Conservation (phyloP, 2,329 filamentous ascomycete species). For the Botrytis galanthina region DNA sequence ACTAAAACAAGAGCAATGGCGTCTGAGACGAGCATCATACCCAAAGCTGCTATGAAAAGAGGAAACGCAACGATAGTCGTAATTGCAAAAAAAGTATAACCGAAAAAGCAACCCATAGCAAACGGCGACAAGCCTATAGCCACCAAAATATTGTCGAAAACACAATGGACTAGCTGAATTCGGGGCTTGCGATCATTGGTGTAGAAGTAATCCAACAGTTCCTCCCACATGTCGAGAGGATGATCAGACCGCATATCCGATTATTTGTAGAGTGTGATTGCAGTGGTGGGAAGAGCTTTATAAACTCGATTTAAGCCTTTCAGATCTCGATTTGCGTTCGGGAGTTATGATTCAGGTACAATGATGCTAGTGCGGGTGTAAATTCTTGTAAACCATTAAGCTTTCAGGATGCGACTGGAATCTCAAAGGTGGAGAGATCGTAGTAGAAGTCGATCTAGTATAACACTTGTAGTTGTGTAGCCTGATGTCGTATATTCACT, state of each 20-base stretch:
- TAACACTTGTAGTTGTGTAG: not conserved
- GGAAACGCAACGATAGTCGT: not conserved
- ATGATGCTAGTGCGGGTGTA: not conserved
- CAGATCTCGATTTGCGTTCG: no score
- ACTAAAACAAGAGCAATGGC: not conserved
- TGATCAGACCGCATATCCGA: not conserved
- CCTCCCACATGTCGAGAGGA: fast-evolving
- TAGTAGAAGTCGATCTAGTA: not conserved
- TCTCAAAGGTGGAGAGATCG: not conserved
- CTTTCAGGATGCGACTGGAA: not conserved
- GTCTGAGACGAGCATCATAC: not conserved
- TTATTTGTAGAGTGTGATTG: not conserved
- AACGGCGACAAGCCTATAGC: not conserved
- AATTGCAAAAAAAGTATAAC: not conserved
- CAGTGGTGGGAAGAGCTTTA: not conserved
- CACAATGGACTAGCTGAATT: not conserved
- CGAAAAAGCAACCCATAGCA: not conserved
- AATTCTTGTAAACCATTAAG: not conserved
- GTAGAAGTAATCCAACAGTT: fast-evolving
- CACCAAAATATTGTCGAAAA: not conserved
- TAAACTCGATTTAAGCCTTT: not conserved
- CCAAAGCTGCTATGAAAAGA: not conserved
- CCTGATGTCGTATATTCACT: not conserved
- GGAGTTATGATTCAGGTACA: not conserved
- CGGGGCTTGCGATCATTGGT: not conserved